Conservation (phyloP, 2,329 filamentous ascomycete species). For the Talaromyces sp. region DNA sequence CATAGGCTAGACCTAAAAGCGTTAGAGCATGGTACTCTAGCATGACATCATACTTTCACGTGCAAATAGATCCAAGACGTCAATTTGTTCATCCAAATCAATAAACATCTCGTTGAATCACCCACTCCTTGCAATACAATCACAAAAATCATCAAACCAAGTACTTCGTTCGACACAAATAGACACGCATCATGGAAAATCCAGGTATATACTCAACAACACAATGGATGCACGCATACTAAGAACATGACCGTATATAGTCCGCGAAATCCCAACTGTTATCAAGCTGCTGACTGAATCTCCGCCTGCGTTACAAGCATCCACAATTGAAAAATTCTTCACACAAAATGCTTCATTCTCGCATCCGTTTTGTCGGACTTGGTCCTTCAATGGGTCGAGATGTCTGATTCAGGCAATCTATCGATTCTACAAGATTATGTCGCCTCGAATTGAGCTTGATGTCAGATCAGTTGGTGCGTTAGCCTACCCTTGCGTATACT, state of each 20-base stretch:
- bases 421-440: constrained; percentile 79
- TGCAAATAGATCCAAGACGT: background rate
- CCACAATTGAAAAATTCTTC: constrained; percentile 67
- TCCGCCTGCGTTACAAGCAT: constrained; percentile 59
- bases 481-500: background rate
- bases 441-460: constrained; percentile 63
- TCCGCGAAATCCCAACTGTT: constrained; percentile 58
- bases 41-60: background rate
- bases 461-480: constrained; percentile 56
- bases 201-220: background rate
- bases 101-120: background rate
- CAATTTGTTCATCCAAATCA: background rate
- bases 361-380: constrained; percentile 72
- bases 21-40: too few species aligned
- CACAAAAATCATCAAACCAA: background rate
- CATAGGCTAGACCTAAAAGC: too few species aligned
- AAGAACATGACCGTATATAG: constrained; percentile 21
- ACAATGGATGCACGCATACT: background rate
- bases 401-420: constrained; percentile 66
- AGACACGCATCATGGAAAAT: background rate
- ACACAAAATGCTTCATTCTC: constrained; percentile 65
- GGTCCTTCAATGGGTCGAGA: constrained; percentile 57
- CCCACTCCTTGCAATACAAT: too few species aligned
- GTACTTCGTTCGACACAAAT: background rate
- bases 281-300: constrained; percentile 66